Base-by-base conservation (phyloP, 352 stramenopile genomes). In the Globisporangium apiculatum region DNA sequence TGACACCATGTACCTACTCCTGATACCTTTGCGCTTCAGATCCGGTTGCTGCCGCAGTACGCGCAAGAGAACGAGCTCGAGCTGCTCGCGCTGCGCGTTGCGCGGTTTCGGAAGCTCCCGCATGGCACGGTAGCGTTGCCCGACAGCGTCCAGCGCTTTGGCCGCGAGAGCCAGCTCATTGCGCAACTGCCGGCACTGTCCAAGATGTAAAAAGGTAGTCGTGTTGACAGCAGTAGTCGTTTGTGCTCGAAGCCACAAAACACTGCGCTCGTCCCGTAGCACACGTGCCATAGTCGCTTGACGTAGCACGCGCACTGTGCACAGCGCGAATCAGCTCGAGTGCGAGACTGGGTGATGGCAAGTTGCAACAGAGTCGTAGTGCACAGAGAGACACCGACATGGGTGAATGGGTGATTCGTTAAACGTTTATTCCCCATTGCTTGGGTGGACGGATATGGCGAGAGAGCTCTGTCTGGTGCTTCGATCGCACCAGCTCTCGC, bases 31-130 rank as follows among this genome's bases (percentile, higher is more conserved):
- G 14, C 17, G 12, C 4, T 47, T 5, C 52, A 70, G 64, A 56
- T 78, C 24, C 72, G 72, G 7, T 58, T 90, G 50, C 59, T 65
- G 7, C 53, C 68, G n/a, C 60, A 62, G 8, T 88, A 74, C 52
- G 60, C 72, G n/a, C 70, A 72, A 36, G 80, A 83, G 38, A 72
- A 73, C 46, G 79, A 82, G 54, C 65, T 92, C 40, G 76, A 89
- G 53, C 62, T 73, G 52, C 69, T 90, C 55, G 78, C 83, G 18
- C 48, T 77, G 37, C 77, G 78, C 14, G 68, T 91, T 8, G 80
- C 72, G 57, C 83, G 79, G 65, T 90, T 90, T 65, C 83, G 83
- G 58, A 92, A 92, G 55, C 60, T 89, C 15, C 83, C 79, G 36
- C 71, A 65, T 46, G 67, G 61, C 55, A 50, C 55, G 17, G 51